A percentile compares a stretch with the other conserved stretches of the same genome.
phyloP scores from a whole-genome alignment of 306 rosid genomes.

The Prunus kanzakura region DNA sequence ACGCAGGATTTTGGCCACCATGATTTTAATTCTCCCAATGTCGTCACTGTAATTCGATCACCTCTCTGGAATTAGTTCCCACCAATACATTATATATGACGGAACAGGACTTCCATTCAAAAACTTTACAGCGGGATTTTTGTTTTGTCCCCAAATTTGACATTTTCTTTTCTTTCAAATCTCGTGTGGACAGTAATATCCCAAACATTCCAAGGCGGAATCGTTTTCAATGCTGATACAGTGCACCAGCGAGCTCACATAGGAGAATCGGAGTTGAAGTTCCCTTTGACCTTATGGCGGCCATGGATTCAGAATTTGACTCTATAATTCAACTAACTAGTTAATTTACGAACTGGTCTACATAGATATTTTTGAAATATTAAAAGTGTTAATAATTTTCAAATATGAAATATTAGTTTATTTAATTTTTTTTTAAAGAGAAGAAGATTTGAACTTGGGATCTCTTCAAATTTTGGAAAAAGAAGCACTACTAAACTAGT shows the following conservation, averaged over 20 bases:
- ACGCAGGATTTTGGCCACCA: too few species aligned
- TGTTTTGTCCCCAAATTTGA: not conserved
- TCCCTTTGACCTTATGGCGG: not conserved
- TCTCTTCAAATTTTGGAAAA: too few species aligned
- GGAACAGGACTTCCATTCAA: not conserved
- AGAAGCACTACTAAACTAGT: too few species aligned
- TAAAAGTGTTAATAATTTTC: not conserved
- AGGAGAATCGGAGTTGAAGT: not conserved
- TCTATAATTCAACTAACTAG: not conserved
- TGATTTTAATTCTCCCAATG: too few species aligned
- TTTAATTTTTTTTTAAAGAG: too few species aligned
- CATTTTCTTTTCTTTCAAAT: not conserved
- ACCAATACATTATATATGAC: not conserved
- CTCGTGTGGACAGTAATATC: not conserved
- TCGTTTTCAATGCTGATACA: not conserved
- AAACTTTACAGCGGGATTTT: not conserved
- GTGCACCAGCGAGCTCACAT: not conserved
- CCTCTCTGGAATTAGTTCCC: not conserved
- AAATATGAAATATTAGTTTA: too few species aligned
- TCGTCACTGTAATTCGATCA: too few species aligned
- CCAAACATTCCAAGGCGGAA: not conserved
- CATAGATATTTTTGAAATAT: not conserved
- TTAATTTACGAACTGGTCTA: not conserved
- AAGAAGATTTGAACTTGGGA: too few species aligned
- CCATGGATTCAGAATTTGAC: not conserved